Evolutionary conservation across 331 rosid genomes (phyloP), one percentile per base, ranked within the genome.

Genomic region (Telfairia occidentalis): DNA sequence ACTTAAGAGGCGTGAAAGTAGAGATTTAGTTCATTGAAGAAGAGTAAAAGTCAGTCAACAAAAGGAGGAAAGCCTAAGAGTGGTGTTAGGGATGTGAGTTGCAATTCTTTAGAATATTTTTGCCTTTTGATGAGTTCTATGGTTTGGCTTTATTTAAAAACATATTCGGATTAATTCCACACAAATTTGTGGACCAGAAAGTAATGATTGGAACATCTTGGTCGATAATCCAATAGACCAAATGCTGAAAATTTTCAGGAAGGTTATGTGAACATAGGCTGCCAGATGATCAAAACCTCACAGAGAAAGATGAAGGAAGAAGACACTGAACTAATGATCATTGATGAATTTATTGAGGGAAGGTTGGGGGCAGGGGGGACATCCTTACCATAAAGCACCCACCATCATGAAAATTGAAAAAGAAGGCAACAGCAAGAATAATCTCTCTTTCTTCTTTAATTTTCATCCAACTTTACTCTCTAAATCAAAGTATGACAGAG

Each of bases 101-200:
- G 52, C 66, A 55, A 37, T 15, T 38, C 35, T 48, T 73, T 38
- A 26, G 29, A 40, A 40, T 58, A 26, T 75, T 28, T 29, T 54
- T 58, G 29, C 58, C 48, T 74, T 75, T 75, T 75, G 71, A 59
- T 58, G 78, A 75, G 71, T 58, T 75, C 58, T 58, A 75, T 75
- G 78, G 3, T 28, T 50, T 75, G 67, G 58, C 55, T 42, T 75
- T 40, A 75, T 23, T 28, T 30, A 32, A 52, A 23, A 50, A 42
- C 9, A 7, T 59, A 23, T 26, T 42, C 23, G 58, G 78, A 60
- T 23, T 42, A 42, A 58, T 58, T 75, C 63, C 55, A 40, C 53
- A 12, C 38, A 74, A 4, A 54, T 21, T 37, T 57, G 8, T 52
- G 38, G 9, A 57, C 19, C 9, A 70, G 23, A 43, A 37, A 42